Base-by-base conservation (phyloP, 2,329 filamentous ascomycete species). In the Capronia americana region DNA sequence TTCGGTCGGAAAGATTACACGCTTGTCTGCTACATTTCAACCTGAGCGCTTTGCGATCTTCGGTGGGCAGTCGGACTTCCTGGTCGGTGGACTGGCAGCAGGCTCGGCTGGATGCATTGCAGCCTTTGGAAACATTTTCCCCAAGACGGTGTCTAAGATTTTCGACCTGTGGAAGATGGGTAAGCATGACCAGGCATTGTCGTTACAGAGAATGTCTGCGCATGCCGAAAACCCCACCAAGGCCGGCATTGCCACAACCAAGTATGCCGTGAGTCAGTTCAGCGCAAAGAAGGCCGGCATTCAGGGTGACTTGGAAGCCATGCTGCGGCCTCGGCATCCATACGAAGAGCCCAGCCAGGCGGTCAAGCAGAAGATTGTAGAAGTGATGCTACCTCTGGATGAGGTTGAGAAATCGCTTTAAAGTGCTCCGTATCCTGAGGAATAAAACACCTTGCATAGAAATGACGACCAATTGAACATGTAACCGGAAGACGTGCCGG, bases 51-150 rank as follows among this genome's bases (percentile, higher is more conserved):
- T 93, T 73, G 85, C 88, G 1, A 85, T 87, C 0, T 92, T 87
- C 72, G 90, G 89, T 0, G 87, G 1, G 84, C 84, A 75, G 80
- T 64, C 62, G 17, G 92, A 96, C 79, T 96, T 96, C 78, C 93
- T 92, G 0, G 84, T 92, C 30, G 92, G 94, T 80, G 94, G 92
- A 0, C 85, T 93, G 4, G 85, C 90, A 67, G 91, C 87, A 56
- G 92, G 92, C 56, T 92, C 92, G 51, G 90, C 87, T 63, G 92
- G 92, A 34, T 92, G 95, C 78, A 95, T 96, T 74, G 92, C 91
- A 17, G 92, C 92, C 23, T 89, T 91, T 50, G 92, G 92, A 68
- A 96, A 96, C 75, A 88, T 96, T 65, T 88, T 94, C 79, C 92
- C 92, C 58, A 93, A 93, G 81, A 83, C 90, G 6, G 93, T 92